Evolutionary conservation across 352 stramenopile genomes (phyloP), one percentile per base, ranked within the genome.

Genomic region (Globisporangium camurandrum): DNA sequence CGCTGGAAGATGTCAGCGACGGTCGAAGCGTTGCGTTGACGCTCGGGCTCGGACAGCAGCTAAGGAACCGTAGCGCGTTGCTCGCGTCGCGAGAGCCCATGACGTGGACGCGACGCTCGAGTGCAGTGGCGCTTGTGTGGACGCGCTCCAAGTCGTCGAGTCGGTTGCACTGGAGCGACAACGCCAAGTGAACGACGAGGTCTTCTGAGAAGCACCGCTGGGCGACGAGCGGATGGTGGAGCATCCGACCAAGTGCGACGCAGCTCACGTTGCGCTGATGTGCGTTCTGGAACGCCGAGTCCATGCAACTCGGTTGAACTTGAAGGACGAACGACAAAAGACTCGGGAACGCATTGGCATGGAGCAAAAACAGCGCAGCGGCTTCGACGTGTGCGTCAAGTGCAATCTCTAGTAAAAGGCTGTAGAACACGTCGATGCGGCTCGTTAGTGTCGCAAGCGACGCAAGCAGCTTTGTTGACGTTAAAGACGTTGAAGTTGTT

Each of bases 201-300:
- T 70, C 51, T 51, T 92, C 77, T 4, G 64, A 76, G 57, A 89
- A 84, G 47, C 67, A 72, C 16, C 56, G 51, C 10, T 56, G 51
- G 1, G 63, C 66, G 1, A 86, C 62, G 1, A 60, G 40, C 0
- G 62, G 42, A 4, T 71, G 61, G 22, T 73, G 71, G 37, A 64
- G 69, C 24, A 92, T 74, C 2, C 67, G 62, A 34, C 71, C 57
- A 1, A 92, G 58, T 6, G 87, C 57, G 23, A 89, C 79, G 36
- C 73, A 86, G 52, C 80, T 92, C 33, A 89, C 77, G 53, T 73
- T 87, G 27, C 76, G 75, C 39, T 88, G 77, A 9, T 43, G 57
- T 26, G 62, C 28, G 14, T 52, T 81, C 44, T 88, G 77, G 17
- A 68, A 62, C 1, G 57, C 40, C 19, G 74, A 68, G 9, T 72